These are phyloP conservation scores for Candida hispaniensis DNA, from an alignment of 805 yeast genomes.

Conservation along the genomic window DNA sequence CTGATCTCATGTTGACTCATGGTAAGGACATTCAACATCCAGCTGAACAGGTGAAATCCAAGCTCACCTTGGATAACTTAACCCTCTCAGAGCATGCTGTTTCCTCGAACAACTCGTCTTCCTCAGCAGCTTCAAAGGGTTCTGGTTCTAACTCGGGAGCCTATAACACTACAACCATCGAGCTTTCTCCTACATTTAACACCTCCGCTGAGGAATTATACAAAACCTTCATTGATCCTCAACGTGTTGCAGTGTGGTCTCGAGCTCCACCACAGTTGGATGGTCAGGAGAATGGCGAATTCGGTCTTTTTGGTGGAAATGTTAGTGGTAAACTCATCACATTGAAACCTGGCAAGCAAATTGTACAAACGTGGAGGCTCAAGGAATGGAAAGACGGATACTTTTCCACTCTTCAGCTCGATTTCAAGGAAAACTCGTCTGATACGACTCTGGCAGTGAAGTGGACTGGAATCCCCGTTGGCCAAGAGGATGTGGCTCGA, in stretches of 20 bases:
- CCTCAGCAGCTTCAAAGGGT: constrained; percentile 27
- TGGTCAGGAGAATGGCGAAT: constrained; percentile 48
- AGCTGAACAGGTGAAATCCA: constrained; percentile 50
- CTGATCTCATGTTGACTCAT: constrained; percentile 59
- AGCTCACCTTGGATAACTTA: constrained; percentile 44
- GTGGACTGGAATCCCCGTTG: constrained; percentile 87
- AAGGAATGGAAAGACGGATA: constrained; percentile 83
- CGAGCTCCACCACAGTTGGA: constrained; percentile 55
- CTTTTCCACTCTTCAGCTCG: constrained; percentile 55
- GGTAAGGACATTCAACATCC: constrained; percentile 84
- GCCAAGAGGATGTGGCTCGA: constrained; percentile 82
- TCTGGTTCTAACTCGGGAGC: constrained; percentile 26
- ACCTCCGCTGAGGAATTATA: constrained; percentile 82
- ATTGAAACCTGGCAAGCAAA: constrained; percentile 45
- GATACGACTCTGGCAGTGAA: constrained; percentile 73
- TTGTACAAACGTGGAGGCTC: constrained; percentile 78
- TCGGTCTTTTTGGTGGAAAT: constrained; percentile 77
- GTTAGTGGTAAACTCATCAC: constrained; percentile 59
- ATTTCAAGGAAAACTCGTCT: constrained; percentile 63
- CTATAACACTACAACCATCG: constrained; percentile 71
- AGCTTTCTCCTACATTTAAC: constrained; percentile 68
- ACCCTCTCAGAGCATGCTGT: constrained; percentile 20
- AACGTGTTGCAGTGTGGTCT: constrained; percentile 83
- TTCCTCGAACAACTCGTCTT: constrained; percentile 5
- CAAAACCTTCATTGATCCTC: constrained; percentile 62